These are phyloP conservation scores for Fusarium buxicola DNA, from an alignment of 2,329 filamentous ascomycete genomes.

Conservation along the genomic window DNA sequence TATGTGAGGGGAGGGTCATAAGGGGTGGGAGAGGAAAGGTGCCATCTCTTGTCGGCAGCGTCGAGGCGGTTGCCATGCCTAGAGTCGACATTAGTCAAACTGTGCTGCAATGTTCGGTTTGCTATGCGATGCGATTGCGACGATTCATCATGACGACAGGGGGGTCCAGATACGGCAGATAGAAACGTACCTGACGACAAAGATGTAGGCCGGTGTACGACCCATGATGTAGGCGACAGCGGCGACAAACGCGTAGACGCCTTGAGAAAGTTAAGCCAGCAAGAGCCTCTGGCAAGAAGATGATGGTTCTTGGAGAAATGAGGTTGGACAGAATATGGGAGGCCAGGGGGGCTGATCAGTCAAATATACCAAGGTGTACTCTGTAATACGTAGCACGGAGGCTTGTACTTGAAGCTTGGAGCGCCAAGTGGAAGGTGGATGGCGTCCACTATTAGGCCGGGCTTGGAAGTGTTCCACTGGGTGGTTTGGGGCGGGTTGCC, in stretches of 20 bases:
- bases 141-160: slow-evolving; percentile 41
- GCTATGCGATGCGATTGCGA: slow-evolving; percentile 34
- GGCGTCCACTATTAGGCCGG: slow-evolving; percentile 34
- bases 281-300: slow-evolving; percentile 8
- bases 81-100: slow-evolving; percentile 25
- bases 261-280: slow-evolving; percentile 9
- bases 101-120: slow-evolving; percentile 4
- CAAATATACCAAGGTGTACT: slow-evolving; percentile 28
- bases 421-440: slow-evolving; percentile 20
- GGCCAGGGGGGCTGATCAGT: slow-evolving; percentile 33
- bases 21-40: slow-evolving; percentile 89
- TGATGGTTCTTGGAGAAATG: slow-evolving; percentile 24
- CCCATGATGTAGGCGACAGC: slow-evolving; percentile 50
- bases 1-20: slow-evolving; percentile 97
- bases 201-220: slow-evolving; percentile 57
- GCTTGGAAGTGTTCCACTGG: slow-evolving; percentile 25
- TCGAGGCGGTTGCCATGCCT: slow-evolving; percentile 95
- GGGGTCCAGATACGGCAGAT: slow-evolving; percentile 25
- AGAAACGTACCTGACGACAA: slow-evolving; percentile 56
- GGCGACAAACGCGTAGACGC: slow-evolving; percentile 7
- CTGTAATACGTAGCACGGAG: slow-evolving; percentile 26
- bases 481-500: slow-evolving; percentile 19
- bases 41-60: slow-evolving; percentile 94
- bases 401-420: slow-evolving; percentile 27
- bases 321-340: slow-evolving; percentile 35